phyloP scores from a whole-genome alignment of 2,329 filamentous ascomycete genomes.

The Arthrobotrys iridis region DNA sequence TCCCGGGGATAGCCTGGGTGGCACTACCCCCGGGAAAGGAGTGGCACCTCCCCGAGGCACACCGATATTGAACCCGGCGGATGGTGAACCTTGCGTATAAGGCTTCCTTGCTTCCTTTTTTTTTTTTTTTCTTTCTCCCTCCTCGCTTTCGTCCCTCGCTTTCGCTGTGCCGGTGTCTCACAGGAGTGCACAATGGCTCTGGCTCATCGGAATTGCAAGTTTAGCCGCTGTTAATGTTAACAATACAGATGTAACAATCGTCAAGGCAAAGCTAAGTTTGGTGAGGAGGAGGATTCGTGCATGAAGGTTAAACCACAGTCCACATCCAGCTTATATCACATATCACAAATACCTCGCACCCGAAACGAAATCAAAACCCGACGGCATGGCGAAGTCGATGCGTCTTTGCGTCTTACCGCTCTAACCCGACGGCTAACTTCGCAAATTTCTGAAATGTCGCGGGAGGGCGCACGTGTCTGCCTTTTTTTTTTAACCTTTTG shows the following conservation, averaged over 20 bases:
- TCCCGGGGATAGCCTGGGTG: not conserved
- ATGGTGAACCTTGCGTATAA: no score
- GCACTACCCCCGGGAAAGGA: no score
- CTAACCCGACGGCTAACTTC: conserved; percentile 25
- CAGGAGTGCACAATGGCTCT: conserved; percentile 10
- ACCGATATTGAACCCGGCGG: not conserved
- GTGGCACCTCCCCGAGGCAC: not conserved
- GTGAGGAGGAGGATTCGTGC: not conserved
- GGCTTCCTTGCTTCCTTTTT: not conserved
- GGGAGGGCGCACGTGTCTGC: conserved; percentile 27
- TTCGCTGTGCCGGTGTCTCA: conserved; percentile 10
- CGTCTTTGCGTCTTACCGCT: conserved; percentile 33
- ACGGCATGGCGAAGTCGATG: conserved; percentile 12
- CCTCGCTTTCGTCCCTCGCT: not conserved
- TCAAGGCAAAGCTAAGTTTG: not conserved
- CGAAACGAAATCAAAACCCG: conserved; percentile 10
- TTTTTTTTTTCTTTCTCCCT: not conserved
- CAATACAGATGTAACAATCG: not conserved
- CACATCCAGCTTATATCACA: conserved; percentile 24
- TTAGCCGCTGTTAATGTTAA: conserved; percentile 25
- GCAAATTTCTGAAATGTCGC: conserved; percentile 16
- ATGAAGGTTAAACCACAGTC: conserved; percentile 14
- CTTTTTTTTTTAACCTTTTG: conserved; percentile 3
- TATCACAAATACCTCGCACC: conserved; percentile 30
- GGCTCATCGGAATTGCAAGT: conserved; percentile 19